phyloP scores from a whole-genome alignment of 2,329 filamentous ascomycete genomes.

The Trichoderma brevicompactum region DNA sequence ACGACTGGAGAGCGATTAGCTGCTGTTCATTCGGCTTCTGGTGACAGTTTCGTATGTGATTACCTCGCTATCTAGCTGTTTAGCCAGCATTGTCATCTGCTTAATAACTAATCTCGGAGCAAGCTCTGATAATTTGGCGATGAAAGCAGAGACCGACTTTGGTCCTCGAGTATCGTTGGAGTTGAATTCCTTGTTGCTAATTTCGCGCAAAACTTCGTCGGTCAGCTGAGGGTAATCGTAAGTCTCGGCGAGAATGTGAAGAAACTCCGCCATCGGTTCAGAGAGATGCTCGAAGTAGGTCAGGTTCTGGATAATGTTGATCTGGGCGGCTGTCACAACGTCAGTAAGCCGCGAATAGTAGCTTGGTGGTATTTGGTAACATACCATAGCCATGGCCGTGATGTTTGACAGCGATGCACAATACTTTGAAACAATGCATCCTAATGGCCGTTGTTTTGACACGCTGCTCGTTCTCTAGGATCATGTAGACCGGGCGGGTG shows the following conservation, averaged over 20 bases:
- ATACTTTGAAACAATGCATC: constrained; percentile 96
- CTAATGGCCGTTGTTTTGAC: constrained; percentile 87
- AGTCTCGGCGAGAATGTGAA: constrained; percentile 93
- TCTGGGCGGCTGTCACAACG: constrained; percentile 75
- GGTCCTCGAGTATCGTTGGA: constrained; percentile 93
- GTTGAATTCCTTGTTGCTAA: constrained; percentile 98
- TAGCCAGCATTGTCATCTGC: constrained; percentile 93
- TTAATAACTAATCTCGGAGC: constrained; percentile 92
- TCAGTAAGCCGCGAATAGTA: constrained; percentile 37
- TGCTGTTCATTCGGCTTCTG: neutral
- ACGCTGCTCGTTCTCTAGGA: constrained; percentile 91
- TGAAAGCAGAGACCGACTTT: constrained; percentile 93
- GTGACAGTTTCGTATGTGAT: neutral
- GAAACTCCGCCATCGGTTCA: constrained; percentile 97
- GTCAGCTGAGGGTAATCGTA: constrained; percentile 96
- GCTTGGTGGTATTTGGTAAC: constrained; percentile 33
- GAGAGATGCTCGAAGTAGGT: constrained; percentile 99
- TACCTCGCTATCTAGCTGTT: constrained; percentile 93
- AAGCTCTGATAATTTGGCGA: constrained; percentile 90
- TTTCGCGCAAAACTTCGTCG: constrained; percentile 89
- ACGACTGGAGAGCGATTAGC: constrained; percentile 60
- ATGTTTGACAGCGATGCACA: constrained; percentile 96
- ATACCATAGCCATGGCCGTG: constrained; percentile 94
- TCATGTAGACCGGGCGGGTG: constrained; percentile 89
- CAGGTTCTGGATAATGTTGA: constrained; percentile 94